These are phyloP conservation scores for Fusarium citri DNA, from an alignment of 2,329 filamentous ascomycete species.

Conservation along the genomic window DNA sequence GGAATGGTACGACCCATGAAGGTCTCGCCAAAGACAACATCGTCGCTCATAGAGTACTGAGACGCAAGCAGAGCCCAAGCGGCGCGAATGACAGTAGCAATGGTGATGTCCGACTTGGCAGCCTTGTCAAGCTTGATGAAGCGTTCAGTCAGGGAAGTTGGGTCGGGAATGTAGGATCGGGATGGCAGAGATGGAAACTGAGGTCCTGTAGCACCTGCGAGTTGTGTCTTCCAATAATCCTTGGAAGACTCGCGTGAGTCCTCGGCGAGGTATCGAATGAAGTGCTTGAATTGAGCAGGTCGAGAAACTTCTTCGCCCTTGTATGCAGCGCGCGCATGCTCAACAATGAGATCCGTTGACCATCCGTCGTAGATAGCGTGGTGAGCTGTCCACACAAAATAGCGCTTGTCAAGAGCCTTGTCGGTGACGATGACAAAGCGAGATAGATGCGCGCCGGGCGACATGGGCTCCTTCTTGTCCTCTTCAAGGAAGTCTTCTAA, in stretches of 20 bases:
- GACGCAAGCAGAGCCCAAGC: conserved; percentile 48
- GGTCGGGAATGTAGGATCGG: conserved; percentile 42
- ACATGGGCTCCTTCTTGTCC: conserved; percentile 55
- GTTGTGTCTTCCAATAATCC: conserved; percentile 42
- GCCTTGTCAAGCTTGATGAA: conserved; percentile 38
- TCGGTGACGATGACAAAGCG: conserved; percentile 55
- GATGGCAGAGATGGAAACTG: conserved; percentile 44
- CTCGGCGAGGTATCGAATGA: conserved; percentile 38
- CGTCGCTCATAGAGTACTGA: conserved; percentile 45
- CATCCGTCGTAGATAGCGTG: conserved; percentile 51
- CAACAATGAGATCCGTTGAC: conserved; percentile 44
- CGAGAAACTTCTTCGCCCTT: conserved; percentile 32
- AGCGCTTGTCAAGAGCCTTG: conserved; percentile 45
- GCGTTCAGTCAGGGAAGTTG: conserved; percentile 33
- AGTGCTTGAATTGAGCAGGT: conserved; percentile 45
- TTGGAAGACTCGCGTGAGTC: conserved; percentile 35
- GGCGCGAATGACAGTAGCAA: conserved; percentile 43
- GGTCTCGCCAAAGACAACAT: conserved; percentile 48
- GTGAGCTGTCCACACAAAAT: conserved; percentile 49
- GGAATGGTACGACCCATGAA: conserved; percentile 47
- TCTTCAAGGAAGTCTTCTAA: conserved; percentile 54
- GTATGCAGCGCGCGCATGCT: conserved; percentile 40
- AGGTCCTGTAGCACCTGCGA: conserved; percentile 40
- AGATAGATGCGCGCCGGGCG: conserved; percentile 56
- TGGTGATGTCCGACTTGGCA: conserved; percentile 37